Conservation (phyloP, 2,329 filamentous ascomycete species). For the Pyricularia grisea region DNA sequence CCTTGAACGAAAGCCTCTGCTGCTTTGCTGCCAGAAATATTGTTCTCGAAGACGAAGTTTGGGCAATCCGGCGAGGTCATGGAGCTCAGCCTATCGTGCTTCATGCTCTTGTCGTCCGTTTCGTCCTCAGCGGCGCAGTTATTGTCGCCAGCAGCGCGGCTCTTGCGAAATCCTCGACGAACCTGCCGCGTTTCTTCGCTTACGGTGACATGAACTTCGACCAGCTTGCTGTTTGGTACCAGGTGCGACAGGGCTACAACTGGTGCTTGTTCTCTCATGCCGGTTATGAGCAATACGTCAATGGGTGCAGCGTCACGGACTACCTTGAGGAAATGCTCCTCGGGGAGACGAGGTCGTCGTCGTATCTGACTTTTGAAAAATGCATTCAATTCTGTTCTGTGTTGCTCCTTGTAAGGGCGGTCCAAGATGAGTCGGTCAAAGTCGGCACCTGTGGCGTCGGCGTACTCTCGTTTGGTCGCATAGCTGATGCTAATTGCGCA, state of each 20-base stretch:
- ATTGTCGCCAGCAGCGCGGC: neutral
- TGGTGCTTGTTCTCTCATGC: slow-evolving; percentile 52
- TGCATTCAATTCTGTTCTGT: slow-evolving; percentile 38
- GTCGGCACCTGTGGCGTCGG: slow-evolving; percentile 35
- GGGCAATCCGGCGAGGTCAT: slow-evolving; percentile 18
- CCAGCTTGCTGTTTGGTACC: slow-evolving; percentile 38
- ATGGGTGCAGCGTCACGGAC: slow-evolving; percentile 26
- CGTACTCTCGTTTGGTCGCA: slow-evolving; percentile 47
- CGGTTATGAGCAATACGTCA: slow-evolving; percentile 53
- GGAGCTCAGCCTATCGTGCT: neutral
- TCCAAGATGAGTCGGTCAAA: slow-evolving; percentile 36
- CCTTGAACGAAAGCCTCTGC: slow-evolving; percentile 29
- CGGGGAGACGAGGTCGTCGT: slow-evolving; percentile 32
- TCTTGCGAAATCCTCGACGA: slow-evolving; percentile 22
- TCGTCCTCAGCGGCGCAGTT: slow-evolving; percentile 7
- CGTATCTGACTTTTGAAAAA: slow-evolving; percentile 39
- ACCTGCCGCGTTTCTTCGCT: slow-evolving; percentile 22
- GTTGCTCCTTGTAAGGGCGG: slow-evolving; percentile 52
- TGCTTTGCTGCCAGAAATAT: slow-evolving; percentile 27
- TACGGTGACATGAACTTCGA: slow-evolving; percentile 42
- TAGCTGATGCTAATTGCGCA: slow-evolving; percentile 46
- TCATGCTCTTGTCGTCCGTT: neutral
- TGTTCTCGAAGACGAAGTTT: slow-evolving; percentile 41
- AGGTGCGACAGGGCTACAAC: slow-evolving; percentile 43
- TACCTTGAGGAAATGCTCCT: slow-evolving; percentile 39